Evolutionary conservation across 2,329 filamentous ascomycete species (phyloP), one percentile per base, ranked within the genome.

Genomic region (Exophiala aquamarina): DNA sequence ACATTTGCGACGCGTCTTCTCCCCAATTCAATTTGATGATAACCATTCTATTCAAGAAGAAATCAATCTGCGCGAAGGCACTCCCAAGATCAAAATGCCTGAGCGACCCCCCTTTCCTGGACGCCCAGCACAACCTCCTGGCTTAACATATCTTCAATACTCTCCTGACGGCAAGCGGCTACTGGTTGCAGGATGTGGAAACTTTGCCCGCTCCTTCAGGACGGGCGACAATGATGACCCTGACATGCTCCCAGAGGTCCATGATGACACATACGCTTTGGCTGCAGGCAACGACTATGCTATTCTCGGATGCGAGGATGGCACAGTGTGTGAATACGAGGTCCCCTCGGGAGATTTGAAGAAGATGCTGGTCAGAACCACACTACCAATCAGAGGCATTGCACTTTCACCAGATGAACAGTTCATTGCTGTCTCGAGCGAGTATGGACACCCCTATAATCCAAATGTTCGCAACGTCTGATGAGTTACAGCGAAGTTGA

Each of bases 351-450:
- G 70, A 11, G 62, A 66, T 48, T 89, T 94, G 69, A 88, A 95
- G 53, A 84, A 85, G 50, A 86, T 94, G 56, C 79, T 98, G 41
- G 79, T 90, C 19, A 84, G 93, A 55, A 88, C 85, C 48, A 84
- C 89, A n/a, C 73, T 96, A 2, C 89, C 93, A 1, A 82, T 96
- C 23, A 82, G 93, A 61, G 90, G 96, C 65, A 75, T 98, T 43
- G 84, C 88, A 3, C 73, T 98, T 11, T 91, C 89, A 2, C 79
- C 82, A 2, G 87, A 97, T 64, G 79, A 81, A 0, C 80, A 87
- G 60, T 97, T 90, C 91, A 88, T 86, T 56, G 93, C 93, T 21
- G 89, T 97, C 19, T 90, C 91, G n/a, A 96, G 91, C 75, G 94
- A 97, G 81, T 83, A 67, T 57, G 79, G 71, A 34, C 7, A 3